Base-by-base conservation (phyloP, 805 yeast genomes). In the Soucietia sequanensis region DNA sequence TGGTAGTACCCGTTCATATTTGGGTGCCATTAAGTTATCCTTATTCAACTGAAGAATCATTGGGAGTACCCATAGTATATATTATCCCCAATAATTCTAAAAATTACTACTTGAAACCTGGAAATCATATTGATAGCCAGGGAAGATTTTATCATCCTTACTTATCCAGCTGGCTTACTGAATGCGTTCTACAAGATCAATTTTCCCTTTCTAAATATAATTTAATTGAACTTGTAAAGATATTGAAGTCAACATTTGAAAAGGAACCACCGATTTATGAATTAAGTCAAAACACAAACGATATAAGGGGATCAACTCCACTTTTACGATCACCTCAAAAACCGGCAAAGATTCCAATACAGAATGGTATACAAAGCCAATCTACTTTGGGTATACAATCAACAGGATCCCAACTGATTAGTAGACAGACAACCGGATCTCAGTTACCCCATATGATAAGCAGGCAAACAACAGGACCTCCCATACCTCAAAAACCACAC, bases 21-120 rank as follows among this genome's bases (percentile, higher is more conserved):
- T 88, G 95, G 95, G 50, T 90, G 4, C 95, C 95, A 0, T 69
- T 71, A 18, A 65, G 68, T 16, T 89, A 84, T 45, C 96, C 96
- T 0, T 46, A 50, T n/a, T 15, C 27, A 8, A 10, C 27, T 10
- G 13, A 44, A 1, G 59, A 48, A n/a, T 43, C 47, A 14, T 47
- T 48, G 23, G 65, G 61, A 3, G 70, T 81, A 1, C 97, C 97
- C 0, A 47, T 78, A n/a, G 72, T 78, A 0, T 84, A 68, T 50
- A 75, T 89, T 8, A 68, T 72, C 14, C 79, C 82, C 2, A 70
- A 78, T n/a, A 63, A 62, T 23, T 50, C 58, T 16, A 54, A 52
- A 10, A 66, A 68, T 60, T 53, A 67, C 23, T 44, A 33, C 28
- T 54, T 82, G 12, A 66, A 66, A 26, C 83, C 89, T 0, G 81